Percentiles rank a stretch among this genome's conserved stretches.
Evolutionary conservation across 768 basidiomycete species (phyloP).

Genomic region (Termitomyces sp.): DNA sequence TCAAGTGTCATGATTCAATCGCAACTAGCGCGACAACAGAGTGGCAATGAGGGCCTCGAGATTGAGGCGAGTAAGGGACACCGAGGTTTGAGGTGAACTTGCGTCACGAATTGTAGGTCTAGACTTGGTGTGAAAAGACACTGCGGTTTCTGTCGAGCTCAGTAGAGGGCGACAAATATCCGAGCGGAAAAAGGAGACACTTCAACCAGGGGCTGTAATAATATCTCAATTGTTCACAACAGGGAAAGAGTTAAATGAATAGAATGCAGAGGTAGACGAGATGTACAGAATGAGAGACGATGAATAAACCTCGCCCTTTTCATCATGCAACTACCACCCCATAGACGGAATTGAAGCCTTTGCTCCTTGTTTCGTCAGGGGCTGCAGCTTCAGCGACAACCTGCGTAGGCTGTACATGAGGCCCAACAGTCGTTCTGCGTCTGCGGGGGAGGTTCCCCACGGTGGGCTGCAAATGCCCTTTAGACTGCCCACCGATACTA

Average conservation of each 20-base stretch:
- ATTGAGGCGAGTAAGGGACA: too few relatives aligned
- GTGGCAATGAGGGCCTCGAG: too few relatives aligned
- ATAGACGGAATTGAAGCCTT: not conserved
- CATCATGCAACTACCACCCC: not conserved
- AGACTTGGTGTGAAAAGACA: too few relatives aligned
- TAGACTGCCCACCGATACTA: conserved; percentile 7
- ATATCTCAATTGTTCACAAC: not conserved
- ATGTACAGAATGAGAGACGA: not conserved
- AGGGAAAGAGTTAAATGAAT: not conserved
- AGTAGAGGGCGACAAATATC: too few relatives aligned
- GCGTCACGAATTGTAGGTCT: too few relatives aligned
- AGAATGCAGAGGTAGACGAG: not conserved
- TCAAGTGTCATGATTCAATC: too few relatives aligned
- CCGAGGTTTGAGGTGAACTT: too few relatives aligned
- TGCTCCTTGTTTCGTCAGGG: not conserved
- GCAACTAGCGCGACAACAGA: too few relatives aligned
- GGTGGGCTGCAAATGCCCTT: not conserved
- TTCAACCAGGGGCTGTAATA: not conserved
- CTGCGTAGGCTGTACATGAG: not conserved
- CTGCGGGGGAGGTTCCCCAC: not conserved
- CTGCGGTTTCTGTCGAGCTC: too few relatives aligned
- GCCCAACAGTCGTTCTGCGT: not conserved
- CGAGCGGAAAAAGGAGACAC: too few relatives aligned
- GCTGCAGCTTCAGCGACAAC: not conserved
- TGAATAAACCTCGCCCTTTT: not conserved